phyloP scores from a whole-genome alignment of 2,329 filamentous ascomycete genomes.

The Sporothrix dimorphospora region DNA sequence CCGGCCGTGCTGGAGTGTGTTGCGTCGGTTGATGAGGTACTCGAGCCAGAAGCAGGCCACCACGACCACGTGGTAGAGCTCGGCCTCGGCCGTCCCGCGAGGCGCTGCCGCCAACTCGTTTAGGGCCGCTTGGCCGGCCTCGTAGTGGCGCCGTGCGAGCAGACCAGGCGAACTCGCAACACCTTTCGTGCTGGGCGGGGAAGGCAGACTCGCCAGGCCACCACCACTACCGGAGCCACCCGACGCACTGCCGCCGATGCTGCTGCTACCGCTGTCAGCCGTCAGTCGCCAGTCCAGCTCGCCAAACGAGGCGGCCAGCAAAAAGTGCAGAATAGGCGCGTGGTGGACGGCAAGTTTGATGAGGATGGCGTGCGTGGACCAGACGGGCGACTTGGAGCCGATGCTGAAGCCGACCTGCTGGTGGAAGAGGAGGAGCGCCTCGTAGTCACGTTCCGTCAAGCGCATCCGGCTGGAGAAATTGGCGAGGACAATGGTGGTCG shows the following conservation, averaged over 20 bases:
- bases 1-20: background rate
- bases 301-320: slow-evolving; percentile 23
- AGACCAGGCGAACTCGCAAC: background rate
- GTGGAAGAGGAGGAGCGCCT: slow-evolving; percentile 22
- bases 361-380: slow-evolving; percentile 27
- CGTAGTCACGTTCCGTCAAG: slow-evolving; percentile 10
- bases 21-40: slow-evolving; percentile 17
- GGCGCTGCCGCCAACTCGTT: background rate
- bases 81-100: background rate
- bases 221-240: no score
- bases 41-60: slow-evolving; percentile 26
- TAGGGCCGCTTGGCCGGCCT: slow-evolving; percentile 12
- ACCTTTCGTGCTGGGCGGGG: background rate
- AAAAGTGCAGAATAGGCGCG: slow-evolving; percentile 17
- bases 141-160: slow-evolving; percentile 8
- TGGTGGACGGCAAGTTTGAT: slow-evolving; percentile 25
- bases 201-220: background rate
- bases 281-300: slow-evolving; percentile 24
- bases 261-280: background rate
- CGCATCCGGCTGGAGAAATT: slow-evolving; percentile 17
- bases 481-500: slow-evolving; percentile 13
- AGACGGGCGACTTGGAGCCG: slow-evolving; percentile 24
- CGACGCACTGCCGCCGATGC: background rate
- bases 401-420: slow-evolving; percentile 21
- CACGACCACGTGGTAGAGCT: slow-evolving; percentile 16